Evolutionary conservation across 257 asterid species (phyloP).

Genomic region (Verbena officinalis): DNA sequence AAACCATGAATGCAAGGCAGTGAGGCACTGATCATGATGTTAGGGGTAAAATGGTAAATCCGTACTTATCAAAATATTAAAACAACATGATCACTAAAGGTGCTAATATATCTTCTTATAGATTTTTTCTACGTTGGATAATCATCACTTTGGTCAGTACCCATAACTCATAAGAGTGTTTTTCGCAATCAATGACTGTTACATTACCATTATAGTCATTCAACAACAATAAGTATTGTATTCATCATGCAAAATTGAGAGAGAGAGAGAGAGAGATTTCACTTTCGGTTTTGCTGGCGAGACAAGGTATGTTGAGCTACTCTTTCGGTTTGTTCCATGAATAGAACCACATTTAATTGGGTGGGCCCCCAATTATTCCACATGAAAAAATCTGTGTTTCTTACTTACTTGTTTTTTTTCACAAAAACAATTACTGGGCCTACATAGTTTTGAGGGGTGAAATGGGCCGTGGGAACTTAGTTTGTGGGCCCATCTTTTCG

Average conservation of each 20-base stretch:
- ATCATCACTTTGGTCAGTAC: conserved; percentile 4
- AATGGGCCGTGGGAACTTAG: no score
- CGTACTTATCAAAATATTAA: background rate
- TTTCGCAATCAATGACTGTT: background rate
- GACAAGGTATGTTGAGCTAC: conserved; percentile 16
- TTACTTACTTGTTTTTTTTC: no score
- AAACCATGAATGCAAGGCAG: no score
- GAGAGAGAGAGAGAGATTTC: conserved; percentile 11
- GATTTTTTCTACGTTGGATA: no score
- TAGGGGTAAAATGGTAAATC: conserved; percentile 31
- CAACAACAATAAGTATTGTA: no score
- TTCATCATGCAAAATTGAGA: no score
- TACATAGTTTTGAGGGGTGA: no score
- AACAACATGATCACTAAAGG: no score
- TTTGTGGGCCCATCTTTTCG: no score
- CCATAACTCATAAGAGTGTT: background rate
- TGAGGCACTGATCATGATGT: conserved; percentile 30
- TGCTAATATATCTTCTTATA: conserved; percentile 22
- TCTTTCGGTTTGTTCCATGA: conserved; percentile 17
- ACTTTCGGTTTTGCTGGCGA: conserved; percentile 31
- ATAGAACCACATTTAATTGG: conserved; percentile 1
- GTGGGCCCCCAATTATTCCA: conserved; percentile 13
- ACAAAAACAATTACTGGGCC: no score
- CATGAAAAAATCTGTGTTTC: no score
- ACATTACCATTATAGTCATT: background rate